Percentiles rank a stretch among this genome's conserved stretches.
These are phyloP conservation scores for Lactarius quietus DNA, from an alignment of 768 basidiomycete genomes.

Conservation along the genomic window DNA sequence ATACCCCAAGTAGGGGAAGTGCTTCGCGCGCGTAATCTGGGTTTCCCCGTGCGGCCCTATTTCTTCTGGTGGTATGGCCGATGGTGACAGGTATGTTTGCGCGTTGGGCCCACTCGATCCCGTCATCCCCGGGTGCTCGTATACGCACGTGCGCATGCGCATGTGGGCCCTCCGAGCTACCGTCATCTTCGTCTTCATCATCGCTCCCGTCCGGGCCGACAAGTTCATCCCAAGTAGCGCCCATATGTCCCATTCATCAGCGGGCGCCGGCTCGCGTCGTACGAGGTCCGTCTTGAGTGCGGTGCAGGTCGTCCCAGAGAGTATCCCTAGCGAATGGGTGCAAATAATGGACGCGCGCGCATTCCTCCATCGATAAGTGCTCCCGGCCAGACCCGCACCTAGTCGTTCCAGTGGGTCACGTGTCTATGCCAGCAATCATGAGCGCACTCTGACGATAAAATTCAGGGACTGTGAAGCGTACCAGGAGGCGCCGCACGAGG, in stretches of 20 bases:
- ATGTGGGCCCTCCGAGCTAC: slow-evolving; percentile 8
- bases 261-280: slow-evolving; percentile 40
- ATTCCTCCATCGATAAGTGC: slow-evolving; percentile 43
- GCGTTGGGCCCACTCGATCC: slow-evolving; percentile 54
- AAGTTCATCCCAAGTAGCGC: slow-evolving; percentile 49
- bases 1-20: slow-evolving; percentile 13
- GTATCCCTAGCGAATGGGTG: slow-evolving; percentile 54
- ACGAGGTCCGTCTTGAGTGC: slow-evolving; percentile 54
- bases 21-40: slow-evolving; percentile 33
- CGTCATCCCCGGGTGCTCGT: slow-evolving; percentile 34
- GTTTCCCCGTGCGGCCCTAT: slow-evolving; percentile 46
- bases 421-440: neutral
- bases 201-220: slow-evolving; percentile 26
- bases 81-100: slow-evolving; percentile 30
- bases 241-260: slow-evolving; percentile 47
- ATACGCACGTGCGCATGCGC: neutral
- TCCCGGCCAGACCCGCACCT: slow-evolving; percentile 48
- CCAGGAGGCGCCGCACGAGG: slow-evolving; percentile 73
- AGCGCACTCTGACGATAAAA: neutral
- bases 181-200: slow-evolving; percentile 24
- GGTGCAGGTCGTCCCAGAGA: slow-evolving; percentile 67
- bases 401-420: slow-evolving; percentile 54
- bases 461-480: slow-evolving; percentile 36
- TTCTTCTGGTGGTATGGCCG: slow-evolving; percentile 30
- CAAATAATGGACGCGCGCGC: slow-evolving; percentile 60